phyloP scores from a whole-genome alignment of 2,329 filamentous ascomycete genomes.

The Lasiodiplodia gonubiensis region DNA sequence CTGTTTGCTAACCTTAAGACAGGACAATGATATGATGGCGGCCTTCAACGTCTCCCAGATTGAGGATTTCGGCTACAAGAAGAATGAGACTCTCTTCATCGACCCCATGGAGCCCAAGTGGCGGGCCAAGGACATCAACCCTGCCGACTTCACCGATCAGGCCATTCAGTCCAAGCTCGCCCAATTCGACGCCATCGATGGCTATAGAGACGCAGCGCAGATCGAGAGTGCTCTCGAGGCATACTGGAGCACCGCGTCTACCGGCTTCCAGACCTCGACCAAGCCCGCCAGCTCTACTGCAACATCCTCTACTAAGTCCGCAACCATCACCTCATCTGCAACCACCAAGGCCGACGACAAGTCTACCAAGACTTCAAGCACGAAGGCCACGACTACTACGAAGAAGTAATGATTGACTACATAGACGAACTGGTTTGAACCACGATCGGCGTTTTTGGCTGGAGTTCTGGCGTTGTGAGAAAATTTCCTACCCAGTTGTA shows the following conservation, averaged over 20 bases:
- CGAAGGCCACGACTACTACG: neutral
- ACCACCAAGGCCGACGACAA: conserved; percentile 4
- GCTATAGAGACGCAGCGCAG: conserved; percentile 37
- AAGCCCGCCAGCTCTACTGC: neutral
- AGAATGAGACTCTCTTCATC: conserved; percentile 41
- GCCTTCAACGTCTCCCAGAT: conserved; percentile 52
- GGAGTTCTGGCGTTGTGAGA: neutral
- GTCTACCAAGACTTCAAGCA: neutral
- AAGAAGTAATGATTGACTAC: conserved; percentile 4
- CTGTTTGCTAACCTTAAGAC: neutral
- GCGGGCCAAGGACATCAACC: conserved; percentile 36
- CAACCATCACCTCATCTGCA: conserved; percentile 1
- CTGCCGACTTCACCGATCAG: conserved; percentile 36
- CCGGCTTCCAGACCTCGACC: conserved; percentile 2
- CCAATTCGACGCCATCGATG: conserved; percentile 40
- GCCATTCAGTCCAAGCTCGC: conserved; percentile 40
- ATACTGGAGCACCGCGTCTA: conserved; percentile 34
- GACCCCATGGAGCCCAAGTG: conserved; percentile 41
- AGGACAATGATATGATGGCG: conserved; percentile 31
- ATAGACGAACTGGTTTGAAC: too few species aligned
- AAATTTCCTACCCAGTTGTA: neutral
- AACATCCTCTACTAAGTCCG: neutral
- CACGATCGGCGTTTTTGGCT: neutral
- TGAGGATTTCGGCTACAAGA: conserved; percentile 39
- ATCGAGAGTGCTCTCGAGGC: conserved; percentile 38